phyloP scores from a whole-genome alignment of 495 filamentous ascomycete species.

The Neurospora terricola region DNA sequence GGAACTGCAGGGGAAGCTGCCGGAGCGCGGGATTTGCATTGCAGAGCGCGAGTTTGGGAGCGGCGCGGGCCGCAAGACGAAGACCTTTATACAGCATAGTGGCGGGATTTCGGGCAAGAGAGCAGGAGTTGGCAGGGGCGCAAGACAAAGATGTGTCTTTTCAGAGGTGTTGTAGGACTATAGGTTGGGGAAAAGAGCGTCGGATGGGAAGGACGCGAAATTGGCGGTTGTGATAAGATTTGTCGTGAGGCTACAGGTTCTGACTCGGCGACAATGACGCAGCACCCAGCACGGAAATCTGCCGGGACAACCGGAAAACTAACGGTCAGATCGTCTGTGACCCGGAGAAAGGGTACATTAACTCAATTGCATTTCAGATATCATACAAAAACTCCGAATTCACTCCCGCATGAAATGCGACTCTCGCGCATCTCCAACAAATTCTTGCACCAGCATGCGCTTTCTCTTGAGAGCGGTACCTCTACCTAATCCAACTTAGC shows the following conservation, averaged over 20 bases:
- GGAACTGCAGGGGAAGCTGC: slow-evolving; percentile 36
- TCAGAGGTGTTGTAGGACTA: background rate
- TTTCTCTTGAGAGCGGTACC: background rate
- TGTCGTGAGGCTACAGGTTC: background rate
- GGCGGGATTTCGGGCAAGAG: slow-evolving; percentile 3
- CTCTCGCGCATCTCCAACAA: background rate
- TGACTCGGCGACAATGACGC: background rate
- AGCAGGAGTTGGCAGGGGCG: background rate
- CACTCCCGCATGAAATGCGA: background rate
- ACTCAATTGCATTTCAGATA: background rate
- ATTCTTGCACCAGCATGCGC: background rate
- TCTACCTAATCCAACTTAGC: background rate
- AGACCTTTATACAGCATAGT: slow-evolving; percentile 42
- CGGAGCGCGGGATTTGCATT: slow-evolving; percentile 27
- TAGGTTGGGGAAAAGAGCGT: background rate
- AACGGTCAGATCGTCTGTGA: background rate
- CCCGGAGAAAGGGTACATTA: background rate
- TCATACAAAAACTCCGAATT: background rate
- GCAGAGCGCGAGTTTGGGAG: slow-evolving; percentile 22
- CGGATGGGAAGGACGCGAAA: background rate
- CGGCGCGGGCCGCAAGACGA: slow-evolving; percentile 36
- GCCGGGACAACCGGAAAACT: background rate
- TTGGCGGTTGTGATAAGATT: background rate
- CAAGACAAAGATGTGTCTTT: background rate
- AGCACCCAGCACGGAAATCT: background rate